Evolutionary conservation across 768 basidiomycete genomes (phyloP), one percentile per base, ranked within the genome.

Genomic region (Ephemerocybe angulata): DNA sequence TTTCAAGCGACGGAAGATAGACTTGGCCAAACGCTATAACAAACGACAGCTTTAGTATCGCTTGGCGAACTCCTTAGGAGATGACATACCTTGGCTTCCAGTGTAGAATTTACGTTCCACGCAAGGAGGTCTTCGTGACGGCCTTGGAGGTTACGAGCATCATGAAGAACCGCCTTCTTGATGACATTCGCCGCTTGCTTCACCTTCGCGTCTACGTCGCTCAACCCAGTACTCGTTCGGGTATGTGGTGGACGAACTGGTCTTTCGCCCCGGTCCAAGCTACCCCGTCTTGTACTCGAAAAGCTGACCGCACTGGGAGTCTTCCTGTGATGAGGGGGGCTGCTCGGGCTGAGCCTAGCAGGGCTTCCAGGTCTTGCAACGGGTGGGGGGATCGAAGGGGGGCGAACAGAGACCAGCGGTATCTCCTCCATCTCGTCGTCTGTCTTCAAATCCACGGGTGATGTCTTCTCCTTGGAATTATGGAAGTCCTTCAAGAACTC

Each of bases 101-200:
- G 72, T 17, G 81, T 58, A 15, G 82, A 83, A 54, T 72, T 76
- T 48, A 87, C 74, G 61, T 79, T 74, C 77, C 82, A 84, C 13
- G 70, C 69, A 53, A 84, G 63, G 41, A 69, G 65, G 22, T 70
- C 73, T 31, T 76, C 72, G 25, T 73, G 75, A 17, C 73, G 73
- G 11, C 85, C 84, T 50, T 69, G 73, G 55, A 90, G 74, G 61
- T 88, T 87, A 15, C 88, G 79, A 27, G 88, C 88, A 67, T 90
- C 88, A 61, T 90, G 88, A 38, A 90, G 67, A 6, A 89, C 76
- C 1, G 85, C 85, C n/a, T 78, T 77, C 69, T 84, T 88, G 37
- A 90, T 58, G 10, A 74, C 82, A 64, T 80, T 86, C 1, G 84
- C 88, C 10, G 86, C 87, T 31, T 78, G 74, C 19, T 78, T 67